Percentiles rank a stretch among this genome's conserved stretches.
These are phyloP conservation scores for Pelargonium myrrhifolium DNA, from an alignment of 441 rosid species.

Conservation along the genomic window DNA sequence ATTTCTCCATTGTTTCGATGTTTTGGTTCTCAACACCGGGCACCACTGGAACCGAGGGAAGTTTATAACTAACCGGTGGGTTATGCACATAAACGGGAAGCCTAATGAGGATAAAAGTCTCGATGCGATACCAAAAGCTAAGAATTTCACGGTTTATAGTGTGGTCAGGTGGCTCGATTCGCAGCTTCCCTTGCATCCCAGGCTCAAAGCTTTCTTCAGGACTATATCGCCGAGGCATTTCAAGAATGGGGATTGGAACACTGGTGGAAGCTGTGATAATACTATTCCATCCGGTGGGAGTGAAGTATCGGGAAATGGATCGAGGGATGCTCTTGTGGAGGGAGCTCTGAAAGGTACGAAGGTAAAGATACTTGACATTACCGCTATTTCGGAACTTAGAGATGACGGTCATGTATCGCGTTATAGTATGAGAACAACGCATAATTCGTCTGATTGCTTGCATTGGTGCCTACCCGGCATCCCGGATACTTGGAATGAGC, in stretches of 20 bases:
- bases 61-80: not conserved
- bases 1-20: conserved; percentile 45
- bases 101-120: not conserved
- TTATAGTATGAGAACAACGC: conserved; percentile 29
- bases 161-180: conserved; percentile 55
- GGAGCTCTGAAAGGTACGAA: conserved; percentile 46
- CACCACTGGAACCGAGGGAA: conserved; percentile 53
- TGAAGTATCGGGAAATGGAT: conserved; percentile 35
- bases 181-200: conserved; percentile 41
- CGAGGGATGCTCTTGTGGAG: conserved; percentile 44
- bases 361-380: conserved; percentile 54
- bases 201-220: conserved; percentile 53
- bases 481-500: conserved; percentile 64
- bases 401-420: conserved; percentile 61
- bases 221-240: conserved; percentile 68
- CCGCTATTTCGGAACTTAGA: conserved; percentile 54
- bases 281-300: conserved; percentile 45
- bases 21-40: conserved; percentile 60
- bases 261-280: conserved; percentile 62
- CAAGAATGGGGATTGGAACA: conserved; percentile 66
- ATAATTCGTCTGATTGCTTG: conserved; percentile 48
- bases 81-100: conserved; percentile 2
- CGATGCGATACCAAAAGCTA: not conserved
- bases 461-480: conserved; percentile 77
- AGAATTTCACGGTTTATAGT: conserved; percentile 37